Percentiles rank a stretch among this genome's conserved stretches.
Conservation (phyloP, 805 yeast genomes). For the Saccharomycopsis sp. region DNA sequence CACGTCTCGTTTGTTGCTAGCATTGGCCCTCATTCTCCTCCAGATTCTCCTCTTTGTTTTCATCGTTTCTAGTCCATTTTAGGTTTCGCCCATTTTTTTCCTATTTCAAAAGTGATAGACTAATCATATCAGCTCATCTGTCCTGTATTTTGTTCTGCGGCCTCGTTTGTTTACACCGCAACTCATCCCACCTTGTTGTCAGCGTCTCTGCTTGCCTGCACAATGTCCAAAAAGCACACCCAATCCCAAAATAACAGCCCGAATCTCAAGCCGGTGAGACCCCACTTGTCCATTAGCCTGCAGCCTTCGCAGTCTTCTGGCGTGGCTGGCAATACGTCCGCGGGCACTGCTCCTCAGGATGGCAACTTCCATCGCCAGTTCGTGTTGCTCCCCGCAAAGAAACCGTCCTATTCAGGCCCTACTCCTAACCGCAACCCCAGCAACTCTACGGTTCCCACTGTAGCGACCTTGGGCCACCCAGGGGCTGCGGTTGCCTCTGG, state of each 20-base stretch:
- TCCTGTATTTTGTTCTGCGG: no score
- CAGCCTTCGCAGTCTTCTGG: neutral
- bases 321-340: neutral
- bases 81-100: no score
- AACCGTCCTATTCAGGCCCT: slow-evolving; percentile 1
- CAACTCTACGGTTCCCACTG: neutral
- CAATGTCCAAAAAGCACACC: neutral
- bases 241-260: neutral
- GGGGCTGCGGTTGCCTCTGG: neutral
- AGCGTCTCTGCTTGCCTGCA: no score
- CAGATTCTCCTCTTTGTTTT: no score
- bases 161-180: no score
- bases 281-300: neutral
- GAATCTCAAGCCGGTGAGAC: slow-evolving; percentile 1
- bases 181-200: no score
- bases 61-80: no score
- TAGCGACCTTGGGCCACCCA: neutral
- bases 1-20: no score
- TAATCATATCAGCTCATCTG: no score
- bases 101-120: no score
- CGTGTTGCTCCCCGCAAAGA: neutral
- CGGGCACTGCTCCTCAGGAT: neutral
- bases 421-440: slow-evolving; percentile 1
- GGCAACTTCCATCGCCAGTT: neutral
- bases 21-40: no score